Evolutionary conservation across 2,329 filamentous ascomycete genomes (phyloP).

Genomic region (Aspergillus terreus): DNA sequence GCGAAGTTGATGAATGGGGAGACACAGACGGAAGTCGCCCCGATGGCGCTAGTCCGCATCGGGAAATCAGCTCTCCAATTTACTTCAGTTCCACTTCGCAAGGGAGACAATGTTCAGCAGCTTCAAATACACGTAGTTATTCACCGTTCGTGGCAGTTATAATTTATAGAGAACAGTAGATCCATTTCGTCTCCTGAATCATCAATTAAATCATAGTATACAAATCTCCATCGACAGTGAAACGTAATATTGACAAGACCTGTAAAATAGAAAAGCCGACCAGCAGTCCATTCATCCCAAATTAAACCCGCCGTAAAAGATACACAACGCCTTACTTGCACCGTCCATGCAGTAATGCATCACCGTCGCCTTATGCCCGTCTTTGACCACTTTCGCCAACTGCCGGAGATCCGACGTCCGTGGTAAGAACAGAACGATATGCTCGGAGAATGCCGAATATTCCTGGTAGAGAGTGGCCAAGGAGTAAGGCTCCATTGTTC

Average conservation of each 20-base stretch:
- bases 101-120: neutral
- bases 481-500: slow-evolving; percentile 84
- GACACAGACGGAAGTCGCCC: neutral
- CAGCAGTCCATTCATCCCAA: slow-evolving; percentile 21
- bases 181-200: neutral
- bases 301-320: slow-evolving; percentile 55
- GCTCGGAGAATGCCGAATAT: slow-evolving; percentile 51
- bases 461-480: slow-evolving; percentile 59
- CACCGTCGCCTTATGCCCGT: slow-evolving; percentile 61
- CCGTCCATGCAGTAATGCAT: slow-evolving; percentile 90
- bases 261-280: neutral
- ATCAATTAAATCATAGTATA: neutral
- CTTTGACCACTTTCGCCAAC: slow-evolving; percentile 56
- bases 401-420: slow-evolving; percentile 79
- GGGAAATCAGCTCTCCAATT: slow-evolving; percentile 22
- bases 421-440: slow-evolving; percentile 76
- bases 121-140: neutral
- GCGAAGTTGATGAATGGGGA: slow-evolving; percentile 4
- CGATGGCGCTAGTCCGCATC: slow-evolving; percentile 21
- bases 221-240: neutral
- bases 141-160: neutral
- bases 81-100: neutral
- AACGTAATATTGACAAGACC: neutral
- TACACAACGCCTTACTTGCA: slow-evolving; percentile 72
- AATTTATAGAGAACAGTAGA: neutral